These are phyloP conservation scores for Rhizopogon rudus DNA, from an alignment of 768 basidiomycete species.

Conservation along the genomic window DNA sequence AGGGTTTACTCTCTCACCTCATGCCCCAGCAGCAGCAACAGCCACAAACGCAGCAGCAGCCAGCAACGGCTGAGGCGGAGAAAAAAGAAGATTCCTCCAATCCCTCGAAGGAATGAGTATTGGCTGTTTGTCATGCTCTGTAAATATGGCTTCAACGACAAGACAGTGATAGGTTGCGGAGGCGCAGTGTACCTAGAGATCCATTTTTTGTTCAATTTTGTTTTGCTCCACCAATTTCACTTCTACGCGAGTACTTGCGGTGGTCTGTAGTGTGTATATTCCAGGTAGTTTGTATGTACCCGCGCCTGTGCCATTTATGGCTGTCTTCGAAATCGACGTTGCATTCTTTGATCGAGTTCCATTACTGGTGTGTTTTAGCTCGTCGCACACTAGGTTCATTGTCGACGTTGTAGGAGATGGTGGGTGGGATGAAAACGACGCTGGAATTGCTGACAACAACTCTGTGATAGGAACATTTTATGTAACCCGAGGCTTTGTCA, in stretches of 20 bases:
- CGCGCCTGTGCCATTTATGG: slow-evolving; percentile 2
- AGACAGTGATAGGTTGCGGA: neutral
- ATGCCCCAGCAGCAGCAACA: slow-evolving; percentile 13
- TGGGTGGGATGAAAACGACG: slow-evolving; percentile 25
- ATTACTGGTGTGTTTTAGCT: neutral
- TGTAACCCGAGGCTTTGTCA: slow-evolving; percentile 32
- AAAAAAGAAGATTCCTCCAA: slow-evolving; percentile 16
- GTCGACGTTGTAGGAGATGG: slow-evolving; percentile 18
- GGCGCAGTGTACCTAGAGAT: slow-evolving; percentile 1
- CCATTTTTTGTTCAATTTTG: neutral
- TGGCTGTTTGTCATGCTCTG: neutral
- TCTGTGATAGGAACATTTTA: slow-evolving; percentile 23
- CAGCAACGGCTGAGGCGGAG: slow-evolving; percentile 19
- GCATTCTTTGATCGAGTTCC: neutral
- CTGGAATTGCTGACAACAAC: slow-evolving; percentile 30
- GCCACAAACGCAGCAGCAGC: slow-evolving; percentile 16
- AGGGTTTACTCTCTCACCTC: slow-evolving; percentile 16
- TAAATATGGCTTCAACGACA: slow-evolving; percentile 1
- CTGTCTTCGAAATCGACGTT: neutral
- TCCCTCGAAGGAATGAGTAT: slow-evolving; percentile 17
- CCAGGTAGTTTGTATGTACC: slow-evolving; percentile 1
- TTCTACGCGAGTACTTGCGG: slow-evolving; percentile 1
- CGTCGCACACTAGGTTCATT: neutral
- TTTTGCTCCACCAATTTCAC: neutral
- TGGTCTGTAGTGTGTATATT: neutral